These are phyloP conservation scores for Kuraishia cidri DNA, from an alignment of 805 yeast genomes.

Conservation along the genomic window DNA sequence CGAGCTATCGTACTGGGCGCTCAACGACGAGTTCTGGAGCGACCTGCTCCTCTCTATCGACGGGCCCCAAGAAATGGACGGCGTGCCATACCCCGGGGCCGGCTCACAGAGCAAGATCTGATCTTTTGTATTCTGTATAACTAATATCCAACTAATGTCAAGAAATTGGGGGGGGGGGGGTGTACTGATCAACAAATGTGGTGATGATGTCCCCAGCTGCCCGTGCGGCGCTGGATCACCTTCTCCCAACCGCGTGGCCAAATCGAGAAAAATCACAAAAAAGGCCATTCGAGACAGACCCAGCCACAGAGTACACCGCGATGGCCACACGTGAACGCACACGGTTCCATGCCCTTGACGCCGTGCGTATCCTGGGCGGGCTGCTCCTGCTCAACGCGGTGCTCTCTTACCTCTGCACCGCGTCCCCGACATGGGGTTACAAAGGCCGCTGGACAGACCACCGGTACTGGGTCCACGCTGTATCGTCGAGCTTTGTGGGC, in stretches of 20 bases:
- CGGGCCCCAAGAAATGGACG: slow-evolving; percentile 2
- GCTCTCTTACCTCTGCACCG: slow-evolving; percentile 51
- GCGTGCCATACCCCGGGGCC: not conserved
- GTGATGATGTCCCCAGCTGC: too few relatives aligned
- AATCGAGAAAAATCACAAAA: too few relatives aligned
- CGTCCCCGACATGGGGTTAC: slow-evolving; percentile 53
- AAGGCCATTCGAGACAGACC: too few relatives aligned
- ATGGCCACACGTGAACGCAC: too few relatives aligned
- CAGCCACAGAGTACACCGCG: too few relatives aligned
- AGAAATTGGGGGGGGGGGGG: too few relatives aligned
- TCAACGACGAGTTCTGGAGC: slow-evolving; percentile 60
- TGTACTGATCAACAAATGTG: too few relatives aligned
- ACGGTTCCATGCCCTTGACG: too few relatives aligned
- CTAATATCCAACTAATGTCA: too few relatives aligned
- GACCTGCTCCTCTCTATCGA: slow-evolving; percentile 24
- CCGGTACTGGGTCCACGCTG: slow-evolving; percentile 24
- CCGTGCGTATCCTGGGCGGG: slow-evolving; percentile 35
- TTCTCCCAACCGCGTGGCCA: too few relatives aligned
- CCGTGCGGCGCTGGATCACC: too few relatives aligned
- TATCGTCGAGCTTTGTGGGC: slow-evolving; percentile 6
- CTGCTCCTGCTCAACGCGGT: slow-evolving; percentile 33
- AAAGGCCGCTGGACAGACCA: slow-evolving; percentile 38
- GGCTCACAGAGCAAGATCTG: slow-evolving; percentile 1
- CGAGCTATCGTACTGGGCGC: slow-evolving; percentile 36
- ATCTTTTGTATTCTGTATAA: too few relatives aligned